phyloP scores from a whole-genome alignment of 805 yeast species.

The Wickerhamiella slavikovae region DNA sequence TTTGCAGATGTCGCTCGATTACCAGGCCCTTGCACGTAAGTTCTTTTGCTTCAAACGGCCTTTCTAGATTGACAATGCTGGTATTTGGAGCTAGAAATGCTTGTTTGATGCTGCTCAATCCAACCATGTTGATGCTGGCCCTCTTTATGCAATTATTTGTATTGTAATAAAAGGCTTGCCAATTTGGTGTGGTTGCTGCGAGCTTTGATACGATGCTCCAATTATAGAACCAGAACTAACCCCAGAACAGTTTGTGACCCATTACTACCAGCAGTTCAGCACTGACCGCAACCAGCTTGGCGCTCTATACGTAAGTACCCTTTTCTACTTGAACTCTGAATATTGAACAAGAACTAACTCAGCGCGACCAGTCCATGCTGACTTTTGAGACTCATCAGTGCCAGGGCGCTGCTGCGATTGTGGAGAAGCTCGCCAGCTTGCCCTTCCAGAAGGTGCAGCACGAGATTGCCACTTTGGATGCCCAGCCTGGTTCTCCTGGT shows the following conservation, averaged over 20 bases:
- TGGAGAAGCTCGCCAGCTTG: constrained; percentile 72
- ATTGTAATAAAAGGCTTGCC: too few species aligned
- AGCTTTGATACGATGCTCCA: too few species aligned
- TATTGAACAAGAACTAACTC: background rate
- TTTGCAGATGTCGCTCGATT: background rate
- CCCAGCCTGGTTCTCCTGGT: constrained; percentile 87
- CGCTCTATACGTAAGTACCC: constrained; percentile 43
- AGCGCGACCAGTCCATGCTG: constrained; percentile 91
- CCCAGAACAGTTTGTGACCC: constrained; percentile 62
- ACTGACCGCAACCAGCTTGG: constrained; percentile 81
- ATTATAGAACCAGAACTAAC: background rate
- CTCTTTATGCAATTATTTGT: too few species aligned
- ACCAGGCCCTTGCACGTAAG: constrained; percentile 1
- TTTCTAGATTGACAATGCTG: too few species aligned
- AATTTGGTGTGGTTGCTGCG: too few species aligned
- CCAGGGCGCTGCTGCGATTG: constrained; percentile 85
- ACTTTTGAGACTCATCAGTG: constrained; percentile 88
- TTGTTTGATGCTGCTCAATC: background rate
- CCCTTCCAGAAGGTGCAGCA: constrained; percentile 89
- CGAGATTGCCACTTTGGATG: constrained; percentile 85
- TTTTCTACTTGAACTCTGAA: background rate
- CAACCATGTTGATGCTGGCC: background rate
- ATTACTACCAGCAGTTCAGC: constrained; percentile 91
- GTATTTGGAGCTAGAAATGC: background rate
- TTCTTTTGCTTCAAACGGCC: too few species aligned